Evolutionary conservation across 202 grass and related monocot genomes (phyloP), one percentile per base, ranked within the genome.

Genomic region (Bolboschoenoplectus hybrid): DNA sequence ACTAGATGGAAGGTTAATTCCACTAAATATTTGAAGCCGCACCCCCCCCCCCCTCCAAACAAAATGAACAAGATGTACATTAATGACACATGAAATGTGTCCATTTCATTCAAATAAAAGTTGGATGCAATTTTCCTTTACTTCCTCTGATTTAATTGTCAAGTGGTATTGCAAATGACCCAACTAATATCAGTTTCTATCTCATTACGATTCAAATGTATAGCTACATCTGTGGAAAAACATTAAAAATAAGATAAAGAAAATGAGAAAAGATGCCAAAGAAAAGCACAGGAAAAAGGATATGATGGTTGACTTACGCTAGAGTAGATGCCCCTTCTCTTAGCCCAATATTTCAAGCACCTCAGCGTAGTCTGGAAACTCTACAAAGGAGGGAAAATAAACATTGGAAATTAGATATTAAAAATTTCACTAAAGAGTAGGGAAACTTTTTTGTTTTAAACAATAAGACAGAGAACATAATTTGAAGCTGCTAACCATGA

Each of bases 341-440:
- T 99, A 16, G 97, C 97, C 97, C 97, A 99, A 68, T 91, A 91
- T 67, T 99, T 97, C 78, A 99, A 89, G 87, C 97, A 99, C 81
- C 92, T 89, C 58, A 99, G 86, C 12, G 97, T 69, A 17, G 92
- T 94, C 19, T 93, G 83, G 47, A 99, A 99, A 70, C 87, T 94
- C 97, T 99, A 92, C 70, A 86, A 74, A 26, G 26, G 26, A 7
- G 60, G 71, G 86, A 61, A 82, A 56, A 55, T 82, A 56, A 34
- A 7, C 46, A 82, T 69, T 1, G 49, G 26, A 26, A 26, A 26
- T 26, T 26, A 26, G 26, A 26, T 26, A 26, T 26, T 26, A 26
- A 26, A 26, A 26, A 26, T 26, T 26, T 26, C 26, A 26, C 26
- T 26, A 26, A 26, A 26, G 26, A 26, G 26, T 26, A 26, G 26